Percentiles rank a stretch among this genome's conserved stretches.
phyloP scores from a whole-genome alignment of 139 green algal genomes.

The Picochlorum costavermella region DNA sequence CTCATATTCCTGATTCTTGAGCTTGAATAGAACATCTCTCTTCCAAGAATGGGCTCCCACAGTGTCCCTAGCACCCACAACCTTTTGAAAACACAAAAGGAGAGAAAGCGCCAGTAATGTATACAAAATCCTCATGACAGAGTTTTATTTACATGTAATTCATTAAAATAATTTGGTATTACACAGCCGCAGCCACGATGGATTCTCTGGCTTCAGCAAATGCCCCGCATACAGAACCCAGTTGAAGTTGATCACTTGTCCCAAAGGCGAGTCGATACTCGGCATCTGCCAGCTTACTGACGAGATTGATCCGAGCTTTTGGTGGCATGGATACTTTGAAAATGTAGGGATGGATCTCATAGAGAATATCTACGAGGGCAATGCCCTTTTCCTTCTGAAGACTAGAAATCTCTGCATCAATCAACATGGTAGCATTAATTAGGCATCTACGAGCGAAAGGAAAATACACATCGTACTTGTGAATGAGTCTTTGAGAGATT shows the following conservation, averaged over 20 bases:
- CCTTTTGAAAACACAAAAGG: too few species aligned
- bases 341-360: conserved; percentile 81
- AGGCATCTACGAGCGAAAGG: too few species aligned
- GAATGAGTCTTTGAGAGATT: conserved; percentile 52
- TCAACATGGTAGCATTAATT: too few species aligned
- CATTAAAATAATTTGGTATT: neutral
- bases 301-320: conserved; percentile 46
- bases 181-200: conserved; percentile 38
- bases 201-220: conserved; percentile 66
- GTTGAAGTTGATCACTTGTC: conserved; percentile 76
- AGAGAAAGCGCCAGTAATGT: neutral
- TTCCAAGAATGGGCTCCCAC: conserved; percentile 2
- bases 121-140: neutral
- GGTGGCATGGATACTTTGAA: conserved; percentile 67
- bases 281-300: conserved; percentile 73
- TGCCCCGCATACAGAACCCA: conserved; percentile 69
- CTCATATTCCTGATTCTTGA: conserved; percentile 10
- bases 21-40: neutral
- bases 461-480: conserved; percentile 7
- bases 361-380: conserved; percentile 84
- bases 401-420: conserved; percentile 34
- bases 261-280: conserved; percentile 79
- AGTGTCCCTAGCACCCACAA: neutral
- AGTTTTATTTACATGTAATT: neutral
- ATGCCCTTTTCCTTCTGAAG: conserved; percentile 66